Base-by-base conservation (phyloP, 495 filamentous ascomycete species). In the Penicillium maclennaniae region DNA sequence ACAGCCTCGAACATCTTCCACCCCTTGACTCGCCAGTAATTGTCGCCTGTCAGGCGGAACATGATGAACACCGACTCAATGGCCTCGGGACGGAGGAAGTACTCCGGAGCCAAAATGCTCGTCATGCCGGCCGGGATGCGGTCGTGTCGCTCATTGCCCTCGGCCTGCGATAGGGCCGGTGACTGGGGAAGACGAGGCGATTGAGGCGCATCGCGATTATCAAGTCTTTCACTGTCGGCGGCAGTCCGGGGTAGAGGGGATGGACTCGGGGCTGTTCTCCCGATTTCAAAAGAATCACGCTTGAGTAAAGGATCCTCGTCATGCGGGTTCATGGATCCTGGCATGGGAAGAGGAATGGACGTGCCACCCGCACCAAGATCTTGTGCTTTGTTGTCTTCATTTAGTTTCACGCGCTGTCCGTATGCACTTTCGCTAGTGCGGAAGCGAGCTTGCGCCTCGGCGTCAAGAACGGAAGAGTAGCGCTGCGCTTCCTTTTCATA, bases 61-160 rank as follows among this genome's bases (percentile, higher is more conserved):
- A 96, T 90, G 75, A 95, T 91, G 79, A 90, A 96, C 14, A 96
- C 89, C 1, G 89, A 95, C 67, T 96, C 91, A 57, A 96, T 95
- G 3, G 91, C 91, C 75, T 96, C 91, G 41, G 91, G 91, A 42
- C 89, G 91, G 51, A 97, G 80, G 49, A 92, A 86, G 65, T 97
- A 97, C 40, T 80, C 76, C 23, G 72, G 71, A 34, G 72, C 74
- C 7, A 62, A 69, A 46, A 96, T 80, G 17, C 65, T 69, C 3
- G 76, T 73, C 60, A 91, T 83, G 8, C 91, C 92, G 2, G 77
- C 68, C 2, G 87, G 86, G 9, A 95, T 67, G 15, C 77, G 71
- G 39, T 87, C 82, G n/a, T 77, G 72, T 26, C 50, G 43, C 43
- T 54, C 47, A 17, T 50, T 54, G 43, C 47, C 36, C n/a, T 56